These are phyloP conservation scores for Quercus suber DNA, from an alignment of 306 rosid genomes.

Conservation along the genomic window DNA sequence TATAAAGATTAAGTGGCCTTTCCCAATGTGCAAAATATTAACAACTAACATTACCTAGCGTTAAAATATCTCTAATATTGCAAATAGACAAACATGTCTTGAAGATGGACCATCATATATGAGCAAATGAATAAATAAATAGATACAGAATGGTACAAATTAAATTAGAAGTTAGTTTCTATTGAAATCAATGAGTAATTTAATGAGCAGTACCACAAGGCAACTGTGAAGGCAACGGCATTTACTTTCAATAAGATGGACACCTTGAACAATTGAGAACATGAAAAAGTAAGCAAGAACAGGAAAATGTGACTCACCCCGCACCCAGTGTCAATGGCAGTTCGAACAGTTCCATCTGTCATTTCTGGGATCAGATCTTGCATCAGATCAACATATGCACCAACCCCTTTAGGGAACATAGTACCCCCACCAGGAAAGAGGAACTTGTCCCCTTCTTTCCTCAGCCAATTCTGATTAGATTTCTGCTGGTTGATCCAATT, in stretches of 20 bases:
- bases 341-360: slow-evolving; percentile 87
- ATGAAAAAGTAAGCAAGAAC: not conserved
- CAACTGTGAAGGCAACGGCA: not conserved
- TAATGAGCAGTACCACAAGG: not conserved
- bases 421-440: slow-evolving; percentile 99
- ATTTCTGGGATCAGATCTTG: slow-evolving; percentile 90
- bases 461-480: slow-evolving; percentile 94
- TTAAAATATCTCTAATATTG: not conserved
- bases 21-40: not conserved
- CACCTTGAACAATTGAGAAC: not conserved
- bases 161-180: not conserved
- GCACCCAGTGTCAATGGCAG: slow-evolving; percentile 97
- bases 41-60: not conserved
- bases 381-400: slow-evolving; percentile 87
- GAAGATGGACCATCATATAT: not conserved
- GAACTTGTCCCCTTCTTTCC: slow-evolving; percentile 95
- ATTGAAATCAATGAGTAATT: not conserved
- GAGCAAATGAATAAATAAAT: not conserved
- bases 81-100: not conserved
- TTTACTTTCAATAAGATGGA: not conserved
- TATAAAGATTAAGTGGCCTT: slow-evolving; percentile 12
- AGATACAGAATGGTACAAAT: not conserved
- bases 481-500: slow-evolving; percentile 95
- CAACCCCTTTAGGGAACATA: slow-evolving; percentile 94
- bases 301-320: slow-evolving; percentile 70